phyloP scores from a whole-genome alignment of 495 filamentous ascomycete species.

The Cenococcum geophilum region DNA sequence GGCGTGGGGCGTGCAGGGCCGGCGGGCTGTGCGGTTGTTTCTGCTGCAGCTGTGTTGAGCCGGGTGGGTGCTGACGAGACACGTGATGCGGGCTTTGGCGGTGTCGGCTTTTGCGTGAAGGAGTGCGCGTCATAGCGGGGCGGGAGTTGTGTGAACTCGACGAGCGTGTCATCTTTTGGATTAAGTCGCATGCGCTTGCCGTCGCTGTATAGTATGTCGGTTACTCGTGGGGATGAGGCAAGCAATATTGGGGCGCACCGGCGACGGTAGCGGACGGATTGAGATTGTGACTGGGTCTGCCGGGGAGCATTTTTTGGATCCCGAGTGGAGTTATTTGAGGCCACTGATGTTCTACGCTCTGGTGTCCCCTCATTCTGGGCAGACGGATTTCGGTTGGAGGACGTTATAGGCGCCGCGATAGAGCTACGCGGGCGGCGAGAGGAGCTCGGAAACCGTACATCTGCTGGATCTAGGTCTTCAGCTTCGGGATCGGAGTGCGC shows the following conservation, averaged over 20 bases:
- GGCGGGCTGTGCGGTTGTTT: neutral
- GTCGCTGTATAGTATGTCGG: slow-evolving; percentile 35
- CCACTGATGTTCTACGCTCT: slow-evolving; percentile 6
- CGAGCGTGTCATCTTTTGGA: slow-evolving; percentile 31
- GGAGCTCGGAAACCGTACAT: slow-evolving; percentile 22
- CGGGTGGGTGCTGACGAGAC: no score
- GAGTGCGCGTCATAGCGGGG: slow-evolving; percentile 29
- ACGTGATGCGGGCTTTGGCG: neutral
- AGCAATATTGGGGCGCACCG: slow-evolving; percentile 37
- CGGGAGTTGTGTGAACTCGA: slow-evolving; percentile 15
- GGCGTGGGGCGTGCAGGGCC: neutral
- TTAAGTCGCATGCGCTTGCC: slow-evolving; percentile 38
- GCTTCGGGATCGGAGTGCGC: slow-evolving; percentile 20
- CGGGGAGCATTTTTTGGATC: slow-evolving; percentile 31
- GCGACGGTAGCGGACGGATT: slow-evolving; percentile 36
- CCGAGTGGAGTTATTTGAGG: slow-evolving; percentile 10
- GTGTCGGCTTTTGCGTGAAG: slow-evolving; percentile 13
- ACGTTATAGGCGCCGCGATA: neutral
- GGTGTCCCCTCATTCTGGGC: neutral
- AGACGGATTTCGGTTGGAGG: no score
- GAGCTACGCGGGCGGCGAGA: slow-evolving; percentile 11
- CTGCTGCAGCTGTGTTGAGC: neutral
- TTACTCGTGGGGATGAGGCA: slow-evolving; percentile 31
- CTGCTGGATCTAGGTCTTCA: slow-evolving; percentile 30
- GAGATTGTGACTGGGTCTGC: slow-evolving; percentile 22